These are phyloP conservation scores for Colletotrichum liaoningense DNA, from an alignment of 2,329 filamentous ascomycete genomes.

Conservation along the genomic window DNA sequence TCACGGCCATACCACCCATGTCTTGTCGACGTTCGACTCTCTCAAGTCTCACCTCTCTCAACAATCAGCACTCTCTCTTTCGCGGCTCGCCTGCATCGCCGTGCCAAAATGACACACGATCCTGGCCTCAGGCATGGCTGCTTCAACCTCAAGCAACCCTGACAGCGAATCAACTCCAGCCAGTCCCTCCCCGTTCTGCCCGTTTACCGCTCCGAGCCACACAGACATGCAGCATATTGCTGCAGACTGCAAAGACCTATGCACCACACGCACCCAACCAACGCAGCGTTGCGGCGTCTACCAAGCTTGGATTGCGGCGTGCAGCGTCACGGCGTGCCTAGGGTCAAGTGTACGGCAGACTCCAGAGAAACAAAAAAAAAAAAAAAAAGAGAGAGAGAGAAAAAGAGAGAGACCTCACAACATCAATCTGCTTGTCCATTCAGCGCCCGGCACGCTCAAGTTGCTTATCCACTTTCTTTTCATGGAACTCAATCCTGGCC, in stretches of 20 bases:
- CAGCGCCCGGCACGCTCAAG: constrained; percentile 1
- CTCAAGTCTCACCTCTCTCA: too few species aligned
- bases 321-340: background rate
- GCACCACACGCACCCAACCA: constrained; percentile 23
- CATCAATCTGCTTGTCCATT: constrained; percentile 1
- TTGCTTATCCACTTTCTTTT: background rate
- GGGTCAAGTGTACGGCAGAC: background rate
- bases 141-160: constrained; percentile 15
- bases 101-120: constrained; percentile 18
- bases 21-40: background rate
- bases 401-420: too few species aligned
- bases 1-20: background rate
- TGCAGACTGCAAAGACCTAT: constrained; percentile 17
- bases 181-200: constrained; percentile 26
- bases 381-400: background rate
- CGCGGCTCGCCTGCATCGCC: background rate
- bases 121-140: constrained; percentile 31
- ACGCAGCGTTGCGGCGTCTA: constrained; percentile 29
- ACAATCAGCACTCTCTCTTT: too few species aligned
- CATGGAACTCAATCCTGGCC: constrained; percentile 15
- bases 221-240: constrained; percentile 22
- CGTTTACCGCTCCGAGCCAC: constrained; percentile 34
- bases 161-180: constrained; percentile 24
- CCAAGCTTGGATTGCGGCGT: background rate
- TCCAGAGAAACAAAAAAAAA: background rate